Base-by-base conservation (phyloP, 225 moss, liverwort and hornwort genomes). In the Marchantia paleacea region DNA sequence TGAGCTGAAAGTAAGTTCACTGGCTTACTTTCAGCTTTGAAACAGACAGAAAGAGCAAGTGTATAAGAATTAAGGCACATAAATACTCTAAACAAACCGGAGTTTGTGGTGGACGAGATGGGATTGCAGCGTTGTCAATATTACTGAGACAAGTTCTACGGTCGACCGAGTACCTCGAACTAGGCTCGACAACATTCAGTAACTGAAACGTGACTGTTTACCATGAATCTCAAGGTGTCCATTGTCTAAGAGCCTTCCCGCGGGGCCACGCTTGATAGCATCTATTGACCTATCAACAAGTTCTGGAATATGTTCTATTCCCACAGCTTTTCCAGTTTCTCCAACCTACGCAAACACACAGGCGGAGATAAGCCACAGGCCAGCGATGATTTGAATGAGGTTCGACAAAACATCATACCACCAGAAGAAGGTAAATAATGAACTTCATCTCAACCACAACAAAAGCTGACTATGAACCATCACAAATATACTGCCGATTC, bases 231-330 rank as follows among this genome's bases (percentile, higher is more conserved):
- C 92, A 63, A 97, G 86, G 22, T 78, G 83, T 53, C 97, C 97
- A 66, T 78, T 88, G 55, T 97, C 92, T 78, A 97, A 82, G 49
- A 94, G 88, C 7, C 79, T 50, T 78, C 89, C 91, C 48, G 94
- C 97, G 20, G 97, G 92, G 6, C 93, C 92, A 71, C 87, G 86
- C 83, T 89, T 94, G 63, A 97, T 94, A 30, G 94, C 92, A 79
- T 88, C 89, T 55, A 90, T 87, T n/a, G 97, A 94, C 65, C 88
- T 85, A 69, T 90, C 91, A 9, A 94, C 97, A 49, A 97, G 94
- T 80, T 94, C 90, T 13, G 91, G 85, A 83, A 97, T 94, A 83
- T 92, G 92, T 84, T 97, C 97, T 12, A 97, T 90, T 67, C 94
- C 97, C 1, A 97, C 89, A 10, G 93, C 87, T 73, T 88, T 88